Evolutionary conservation across 2,329 filamentous ascomycete genomes (phyloP), one percentile per base, ranked within the genome.

Genomic region (Proliferodiscus dingleyae): DNA sequence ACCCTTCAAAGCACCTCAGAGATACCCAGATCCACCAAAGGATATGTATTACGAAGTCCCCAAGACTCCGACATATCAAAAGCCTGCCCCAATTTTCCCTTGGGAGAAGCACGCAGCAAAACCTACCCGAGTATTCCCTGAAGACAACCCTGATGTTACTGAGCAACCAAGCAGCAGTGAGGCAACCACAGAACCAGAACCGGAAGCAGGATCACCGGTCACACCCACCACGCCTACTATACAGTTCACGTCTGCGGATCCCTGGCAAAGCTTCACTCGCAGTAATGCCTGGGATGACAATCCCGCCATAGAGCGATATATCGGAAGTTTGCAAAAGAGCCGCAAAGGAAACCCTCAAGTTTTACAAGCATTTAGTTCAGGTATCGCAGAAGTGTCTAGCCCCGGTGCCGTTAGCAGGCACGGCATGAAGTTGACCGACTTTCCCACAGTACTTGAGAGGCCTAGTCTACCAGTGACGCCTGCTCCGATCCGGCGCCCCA

Each of bases 251-350:
- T 61, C 73, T 29, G 69, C 77, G 39, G 74, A 83, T 58, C 76
- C 81, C 16, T 95, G 87, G 87, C 77, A 80, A 52, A 75, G 75
- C 37, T 95, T 85, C 33, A 73, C 80, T n/a, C 77, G 81, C 37
- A 79, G 74, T 41, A 98, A 97, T 65, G 90, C 89, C 13, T 98
- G 93, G 93, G 93, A 98, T 60, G 87, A 88, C 43, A 78, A 94
- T 42, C 87, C 87, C 10, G 85, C 88, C 54, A 98, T 98, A 58
- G 83, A 88, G 59, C 78, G 80, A 52, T 98, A 96, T 63, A 87
- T 97, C 44, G 86, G 87, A 52, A 76, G 80, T 43, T 71, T 95
- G 45, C 81, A 85, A 57, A 81, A 83, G 63, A 75, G 79, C 60
- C 75, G 73, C 46, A 74, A 71, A 49, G 73, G 59, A 18, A 60